Evolutionary conservation across 75 land plant species (phyloP).

Genomic region (Adiantum capillusveneris): DNA sequence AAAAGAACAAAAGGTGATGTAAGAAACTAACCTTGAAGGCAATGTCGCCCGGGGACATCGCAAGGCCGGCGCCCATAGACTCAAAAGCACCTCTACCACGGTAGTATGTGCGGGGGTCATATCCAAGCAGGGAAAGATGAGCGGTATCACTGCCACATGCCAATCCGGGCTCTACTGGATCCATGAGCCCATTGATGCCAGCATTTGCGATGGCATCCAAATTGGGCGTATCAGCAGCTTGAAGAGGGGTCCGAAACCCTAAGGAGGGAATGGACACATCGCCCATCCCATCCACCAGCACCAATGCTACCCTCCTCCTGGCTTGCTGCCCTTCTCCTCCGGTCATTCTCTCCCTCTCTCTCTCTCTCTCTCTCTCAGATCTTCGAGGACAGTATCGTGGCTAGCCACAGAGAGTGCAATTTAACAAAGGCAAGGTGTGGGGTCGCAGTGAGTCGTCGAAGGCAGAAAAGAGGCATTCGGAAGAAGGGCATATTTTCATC

Average conservation of each 20-base stretch:
- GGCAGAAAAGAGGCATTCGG: too few species aligned
- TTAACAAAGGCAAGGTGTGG: too few species aligned
- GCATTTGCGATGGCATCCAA: constrained; percentile 92
- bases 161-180: constrained; percentile 96
- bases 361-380: too few species aligned
- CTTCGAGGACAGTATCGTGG: too few species aligned
- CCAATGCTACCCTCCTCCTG: constrained; percentile 72
- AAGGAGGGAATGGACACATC: constrained; percentile 79
- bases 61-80: constrained; percentile 98
- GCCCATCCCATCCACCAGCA: constrained; percentile 86
- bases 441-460: too few species aligned
- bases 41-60: constrained; percentile 98
- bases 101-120: constrained; percentile 86
- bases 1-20: too few species aligned
- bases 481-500: too few species aligned
- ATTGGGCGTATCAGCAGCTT: constrained; percentile 70
- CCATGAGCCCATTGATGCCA: constrained; percentile 95
- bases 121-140: constrained; percentile 88
- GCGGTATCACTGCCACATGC: constrained; percentile 99
- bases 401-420: too few species aligned
- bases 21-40: constrained; percentile 76
- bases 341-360: too few species aligned
- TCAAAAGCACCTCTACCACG: constrained; percentile 97
- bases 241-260: constrained; percentile 60
- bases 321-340: neutral